These are phyloP conservation scores for Citrus unshiu DNA, from an alignment of 345 rosid species.

Conservation along the genomic window DNA sequence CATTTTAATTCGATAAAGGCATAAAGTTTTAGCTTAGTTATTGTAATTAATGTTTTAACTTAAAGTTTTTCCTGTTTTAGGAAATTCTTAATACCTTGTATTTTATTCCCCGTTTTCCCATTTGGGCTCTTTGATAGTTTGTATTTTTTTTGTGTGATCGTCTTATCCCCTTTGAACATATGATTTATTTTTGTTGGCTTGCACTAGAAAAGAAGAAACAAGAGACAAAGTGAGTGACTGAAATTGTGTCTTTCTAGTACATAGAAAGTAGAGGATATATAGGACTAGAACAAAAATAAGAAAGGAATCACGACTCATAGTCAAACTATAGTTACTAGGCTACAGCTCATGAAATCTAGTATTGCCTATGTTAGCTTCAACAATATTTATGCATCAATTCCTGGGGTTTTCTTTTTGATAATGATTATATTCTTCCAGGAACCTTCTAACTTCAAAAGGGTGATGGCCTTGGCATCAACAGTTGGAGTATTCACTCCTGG, in stretches of 20 bases:
- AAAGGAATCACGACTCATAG: not conserved
- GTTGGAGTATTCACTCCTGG: slow-evolving; percentile 53
- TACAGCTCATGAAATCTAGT: not conserved
- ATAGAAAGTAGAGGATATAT: not conserved
- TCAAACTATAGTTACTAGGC: not conserved
- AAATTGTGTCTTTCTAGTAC: too few species aligned
- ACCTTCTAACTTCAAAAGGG: slow-evolving; percentile 53
- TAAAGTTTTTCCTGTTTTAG: not conserved
- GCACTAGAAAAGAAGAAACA: too few species aligned
- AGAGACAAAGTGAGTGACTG: too few species aligned
- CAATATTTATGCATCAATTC: not conserved
- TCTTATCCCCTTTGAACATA: not conserved
- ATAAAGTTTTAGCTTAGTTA: not conserved
- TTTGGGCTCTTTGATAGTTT: not conserved
- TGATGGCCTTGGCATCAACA: slow-evolving; percentile 52
- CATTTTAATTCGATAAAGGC: not conserved
- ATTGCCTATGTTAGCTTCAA: not conserved
- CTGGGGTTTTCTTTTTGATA: slow-evolving; percentile 5
- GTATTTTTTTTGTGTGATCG: not conserved
- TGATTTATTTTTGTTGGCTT: too few species aligned
- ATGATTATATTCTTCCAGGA: slow-evolving; percentile 41
- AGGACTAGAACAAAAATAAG: not conserved
- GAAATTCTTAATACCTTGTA: not conserved
- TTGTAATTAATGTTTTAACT: not conserved
- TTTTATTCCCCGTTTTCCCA: not conserved